These are phyloP conservation scores for Puccinia coronata DNA, from an alignment of 1,284 basidiomycete species.

Conservation along the genomic window DNA sequence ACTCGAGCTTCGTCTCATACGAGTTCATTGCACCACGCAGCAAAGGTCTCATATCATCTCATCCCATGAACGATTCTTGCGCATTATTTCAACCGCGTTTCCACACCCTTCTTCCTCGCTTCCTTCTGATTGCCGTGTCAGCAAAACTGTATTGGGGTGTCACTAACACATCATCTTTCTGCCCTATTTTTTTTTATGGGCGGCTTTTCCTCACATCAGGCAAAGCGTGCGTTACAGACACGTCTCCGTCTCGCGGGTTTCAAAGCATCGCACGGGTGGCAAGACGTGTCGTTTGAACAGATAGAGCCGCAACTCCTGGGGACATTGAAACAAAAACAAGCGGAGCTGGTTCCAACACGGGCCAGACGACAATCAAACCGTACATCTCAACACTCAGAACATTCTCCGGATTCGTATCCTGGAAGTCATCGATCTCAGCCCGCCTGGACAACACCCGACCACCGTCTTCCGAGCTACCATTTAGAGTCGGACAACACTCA, in stretches of 20 bases:
- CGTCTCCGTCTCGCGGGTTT: slow-evolving; percentile 44
- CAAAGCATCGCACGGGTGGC: slow-evolving; percentile 45
- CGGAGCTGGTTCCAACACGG: neutral
- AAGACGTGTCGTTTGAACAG: slow-evolving; percentile 41
- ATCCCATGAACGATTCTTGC: no score
- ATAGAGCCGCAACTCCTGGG: slow-evolving; percentile 38
- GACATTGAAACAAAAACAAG: slow-evolving; percentile 13
- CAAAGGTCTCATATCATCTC: no score
- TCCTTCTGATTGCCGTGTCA: no score
- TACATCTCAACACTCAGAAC: neutral
- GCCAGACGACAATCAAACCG: neutral
- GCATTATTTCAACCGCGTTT: no score
- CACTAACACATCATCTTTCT: neutral
- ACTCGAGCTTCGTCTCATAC: no score
- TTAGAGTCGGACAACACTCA: neutral
- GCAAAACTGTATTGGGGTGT: no score
- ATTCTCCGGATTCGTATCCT: neutral
- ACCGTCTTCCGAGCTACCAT: neutral
- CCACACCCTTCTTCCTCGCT: no score
- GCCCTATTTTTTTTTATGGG: neutral
- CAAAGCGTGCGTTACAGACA: slow-evolving; percentile 38
- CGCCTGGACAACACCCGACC: slow-evolving; percentile 15
- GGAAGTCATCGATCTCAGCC: neutral
- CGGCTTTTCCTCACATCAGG: slow-evolving; percentile 10
- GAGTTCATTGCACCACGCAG: no score